Evolutionary conservation across 1,284 basidiomycete species (phyloP).

Genomic region (Ganoderma resinaceum): DNA sequence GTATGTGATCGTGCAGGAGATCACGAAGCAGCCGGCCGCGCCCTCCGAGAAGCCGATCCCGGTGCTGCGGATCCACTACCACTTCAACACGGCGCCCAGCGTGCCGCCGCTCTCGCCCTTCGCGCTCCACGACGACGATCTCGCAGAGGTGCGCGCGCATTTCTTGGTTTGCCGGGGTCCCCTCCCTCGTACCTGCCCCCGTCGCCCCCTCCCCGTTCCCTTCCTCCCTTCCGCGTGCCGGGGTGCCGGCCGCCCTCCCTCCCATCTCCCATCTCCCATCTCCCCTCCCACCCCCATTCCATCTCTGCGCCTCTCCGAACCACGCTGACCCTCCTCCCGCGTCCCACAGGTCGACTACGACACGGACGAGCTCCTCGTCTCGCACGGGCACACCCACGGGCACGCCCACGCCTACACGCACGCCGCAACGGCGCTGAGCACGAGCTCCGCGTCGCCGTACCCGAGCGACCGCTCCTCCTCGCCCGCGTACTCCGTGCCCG

Average conservation of each 20-base stretch:
- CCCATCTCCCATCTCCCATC: neutral
- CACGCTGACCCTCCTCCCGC: neutral
- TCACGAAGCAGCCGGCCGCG: slow-evolving; percentile 39
- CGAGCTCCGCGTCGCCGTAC: slow-evolving; percentile 27
- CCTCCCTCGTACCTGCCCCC: neutral
- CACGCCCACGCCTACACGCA: neutral
- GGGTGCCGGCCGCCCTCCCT: neutral
- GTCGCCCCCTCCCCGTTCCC: neutral
- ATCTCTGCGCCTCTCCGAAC: neutral
- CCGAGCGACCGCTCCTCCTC: slow-evolving; percentile 29
- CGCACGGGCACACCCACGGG: neutral
- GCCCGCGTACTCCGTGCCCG: slow-evolving; percentile 21
- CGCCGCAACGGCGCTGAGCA: slow-evolving; percentile 19
- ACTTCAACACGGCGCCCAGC: slow-evolving; percentile 23
- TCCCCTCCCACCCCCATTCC: neutral
- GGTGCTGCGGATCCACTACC: slow-evolving; percentile 26
- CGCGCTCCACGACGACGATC: slow-evolving; percentile 18
- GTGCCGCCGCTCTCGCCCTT: slow-evolving; percentile 28
- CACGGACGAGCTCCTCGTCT: slow-evolving; percentile 19
- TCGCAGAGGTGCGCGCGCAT: slow-evolving; percentile 23
- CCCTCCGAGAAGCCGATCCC: slow-evolving; percentile 19
- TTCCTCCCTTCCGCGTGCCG: neutral
- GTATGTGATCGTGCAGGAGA: slow-evolving; percentile 63
- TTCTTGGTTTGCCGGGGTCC: slow-evolving; percentile 3
- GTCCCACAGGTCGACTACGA: slow-evolving; percentile 25